These are phyloP conservation scores for Lumnitzera littorea DNA, from an alignment of 345 rosid genomes.

Conservation along the genomic window DNA sequence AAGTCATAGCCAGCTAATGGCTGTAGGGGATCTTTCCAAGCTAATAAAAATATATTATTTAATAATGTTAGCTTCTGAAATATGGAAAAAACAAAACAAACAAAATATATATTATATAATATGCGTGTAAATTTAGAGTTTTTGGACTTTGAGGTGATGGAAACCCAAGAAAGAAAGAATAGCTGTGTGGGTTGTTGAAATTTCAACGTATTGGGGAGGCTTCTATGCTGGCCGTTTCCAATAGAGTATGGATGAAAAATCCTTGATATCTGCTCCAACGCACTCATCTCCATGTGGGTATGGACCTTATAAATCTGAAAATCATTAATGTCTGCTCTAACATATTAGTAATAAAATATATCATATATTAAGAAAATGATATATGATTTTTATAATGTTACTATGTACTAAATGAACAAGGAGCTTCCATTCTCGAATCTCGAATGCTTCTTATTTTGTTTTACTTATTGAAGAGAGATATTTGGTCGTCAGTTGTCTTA, in stretches of 20 bases:
- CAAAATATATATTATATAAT: not conserved
- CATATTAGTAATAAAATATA: not conserved
- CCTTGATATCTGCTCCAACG: conserved; percentile 33
- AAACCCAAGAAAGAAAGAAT: conserved; percentile 17
- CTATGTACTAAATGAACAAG: not conserved
- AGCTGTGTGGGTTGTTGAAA: conserved; percentile 9
- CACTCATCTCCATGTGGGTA: conserved; percentile 42
- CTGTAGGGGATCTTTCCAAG: no score
- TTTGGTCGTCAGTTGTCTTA: not conserved
- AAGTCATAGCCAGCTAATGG: no score
- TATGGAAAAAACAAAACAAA: not conserved
- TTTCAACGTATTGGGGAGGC: conserved; percentile 26
- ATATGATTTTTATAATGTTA: conserved; percentile 4
- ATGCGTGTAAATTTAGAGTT: conserved; percentile 2
- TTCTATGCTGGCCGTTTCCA: conserved; percentile 10
- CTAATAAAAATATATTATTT: no score
- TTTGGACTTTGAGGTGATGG: conserved; percentile 24
- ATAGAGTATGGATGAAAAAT: conserved; percentile 18
- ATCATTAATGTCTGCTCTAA: not conserved
- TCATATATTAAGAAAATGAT: not conserved
- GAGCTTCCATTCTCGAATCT: conserved; percentile 48
- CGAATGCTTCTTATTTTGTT: conserved; percentile 16
- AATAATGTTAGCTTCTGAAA: no score
- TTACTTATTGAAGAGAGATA: not conserved
- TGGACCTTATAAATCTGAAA: conserved; percentile 10